These are phyloP conservation scores for Neurospora sp. DNA, from an alignment of 2,329 filamentous ascomycete genomes.

Conservation along the genomic window DNA sequence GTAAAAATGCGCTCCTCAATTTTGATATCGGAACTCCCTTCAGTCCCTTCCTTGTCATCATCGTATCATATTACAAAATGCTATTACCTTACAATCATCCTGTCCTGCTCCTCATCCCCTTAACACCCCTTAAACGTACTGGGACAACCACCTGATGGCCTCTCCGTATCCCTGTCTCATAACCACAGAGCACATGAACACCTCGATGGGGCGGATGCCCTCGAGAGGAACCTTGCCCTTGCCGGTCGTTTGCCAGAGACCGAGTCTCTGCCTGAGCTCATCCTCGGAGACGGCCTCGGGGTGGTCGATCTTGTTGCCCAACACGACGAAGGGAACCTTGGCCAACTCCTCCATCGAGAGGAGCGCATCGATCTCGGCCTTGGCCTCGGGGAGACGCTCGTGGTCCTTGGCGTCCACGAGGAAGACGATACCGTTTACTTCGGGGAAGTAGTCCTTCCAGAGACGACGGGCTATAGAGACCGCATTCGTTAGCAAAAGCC, in stretches of 20 bases:
- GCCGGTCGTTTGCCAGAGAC: constrained; percentile 90
- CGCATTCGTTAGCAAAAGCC: background rate
- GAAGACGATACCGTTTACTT: constrained; percentile 95
- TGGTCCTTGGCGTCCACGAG: constrained; percentile 95
- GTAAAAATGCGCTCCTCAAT: background rate
- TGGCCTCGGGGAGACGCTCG: constrained; percentile 87
- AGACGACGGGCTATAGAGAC: constrained; percentile 62
- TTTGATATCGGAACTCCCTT: background rate
- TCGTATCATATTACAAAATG: constrained; percentile 18
- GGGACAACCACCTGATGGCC: constrained; percentile 82
- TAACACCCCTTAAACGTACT: constrained; percentile 61
- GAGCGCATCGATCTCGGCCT: constrained; percentile 92
- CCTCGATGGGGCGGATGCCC: constrained; percentile 88
- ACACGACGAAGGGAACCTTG: constrained; percentile 91
- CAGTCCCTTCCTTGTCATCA: background rate
- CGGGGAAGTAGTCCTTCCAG: constrained; percentile 96
- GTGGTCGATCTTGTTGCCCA: constrained; percentile 99
- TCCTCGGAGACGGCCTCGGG: constrained; percentile 93
- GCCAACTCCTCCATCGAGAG: constrained; percentile 92
- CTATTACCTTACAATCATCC: constrained; percentile 7
- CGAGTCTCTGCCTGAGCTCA: constrained; percentile 82
- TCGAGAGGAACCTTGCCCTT: constrained; percentile 87
- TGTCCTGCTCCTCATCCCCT: constrained; percentile 1
- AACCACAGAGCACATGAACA: constrained; percentile 98
- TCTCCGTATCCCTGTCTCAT: constrained; percentile 96